Percentiles rank a stretch among this genome's conserved stretches.
Evolutionary conservation across 1,139 yeast species (phyloP).

Genomic region (Pichia terricola): DNA sequence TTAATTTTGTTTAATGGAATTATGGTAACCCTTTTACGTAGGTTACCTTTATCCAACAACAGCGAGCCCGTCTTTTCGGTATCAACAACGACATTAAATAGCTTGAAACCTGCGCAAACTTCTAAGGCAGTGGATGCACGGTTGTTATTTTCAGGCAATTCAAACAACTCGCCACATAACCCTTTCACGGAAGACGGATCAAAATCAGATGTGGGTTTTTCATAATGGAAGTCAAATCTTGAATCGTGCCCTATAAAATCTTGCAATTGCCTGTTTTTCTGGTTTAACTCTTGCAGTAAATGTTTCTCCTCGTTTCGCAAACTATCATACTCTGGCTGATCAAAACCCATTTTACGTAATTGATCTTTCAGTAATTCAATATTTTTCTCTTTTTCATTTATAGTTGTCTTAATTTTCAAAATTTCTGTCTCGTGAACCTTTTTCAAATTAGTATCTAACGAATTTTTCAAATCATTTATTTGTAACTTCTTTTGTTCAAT

Average conservation of each 20-base stretch:
- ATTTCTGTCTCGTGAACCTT: constrained; percentile 55
- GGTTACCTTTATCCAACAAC: constrained; percentile 66
- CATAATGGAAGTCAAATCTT: constrained; percentile 67
- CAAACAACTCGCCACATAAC: constrained; percentile 78
- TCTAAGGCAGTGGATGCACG: constrained; percentile 79
- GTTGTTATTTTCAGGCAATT: constrained; percentile 45
- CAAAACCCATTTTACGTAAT: constrained; percentile 50
- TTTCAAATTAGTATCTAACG: constrained; percentile 41
- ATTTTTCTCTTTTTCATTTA: constrained; percentile 34
- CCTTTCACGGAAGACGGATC: constrained; percentile 66
- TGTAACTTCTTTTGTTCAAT: constrained; percentile 56
- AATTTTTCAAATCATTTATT: constrained; percentile 46
- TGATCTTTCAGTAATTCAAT: constrained; percentile 31
- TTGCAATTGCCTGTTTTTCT: constrained; percentile 43
- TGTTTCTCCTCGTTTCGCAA: constrained; percentile 30
- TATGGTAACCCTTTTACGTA: constrained; percentile 78
- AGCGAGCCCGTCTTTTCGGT: constrained; percentile 77
- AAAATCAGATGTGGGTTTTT: constrained; percentile 55
- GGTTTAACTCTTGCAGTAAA: constrained; percentile 31
- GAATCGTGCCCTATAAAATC: constrained; percentile 55
- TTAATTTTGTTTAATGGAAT: constrained; percentile 85
- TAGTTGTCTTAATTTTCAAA: constrained; percentile 32
- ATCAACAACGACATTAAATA: constrained; percentile 88
- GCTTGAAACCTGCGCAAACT: constrained; percentile 86
- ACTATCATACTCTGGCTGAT: constrained; percentile 37